phyloP scores from a whole-genome alignment of 805 yeast genomes.

The Schizosaccharomyces cryophilus region DNA sequence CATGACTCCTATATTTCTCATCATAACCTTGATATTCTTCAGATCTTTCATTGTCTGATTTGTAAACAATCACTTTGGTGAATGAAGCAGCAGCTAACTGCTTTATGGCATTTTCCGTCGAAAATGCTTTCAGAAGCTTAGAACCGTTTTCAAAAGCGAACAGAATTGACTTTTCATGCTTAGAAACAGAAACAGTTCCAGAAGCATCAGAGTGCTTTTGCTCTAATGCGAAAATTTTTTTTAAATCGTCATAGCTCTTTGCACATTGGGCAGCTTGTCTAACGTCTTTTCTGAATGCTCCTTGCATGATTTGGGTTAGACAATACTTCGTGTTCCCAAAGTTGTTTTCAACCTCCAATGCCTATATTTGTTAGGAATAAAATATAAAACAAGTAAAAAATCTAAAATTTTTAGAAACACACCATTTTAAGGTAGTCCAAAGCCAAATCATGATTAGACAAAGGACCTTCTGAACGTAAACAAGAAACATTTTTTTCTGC shows the following conservation, averaged over 20 bases:
- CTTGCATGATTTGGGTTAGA: conserved; percentile 54
- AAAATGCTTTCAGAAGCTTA: background rate
- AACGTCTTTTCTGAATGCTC: conserved; percentile 15
- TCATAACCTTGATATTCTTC: background rate
- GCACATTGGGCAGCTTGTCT: background rate
- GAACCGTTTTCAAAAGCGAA: background rate
- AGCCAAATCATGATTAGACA: conserved; percentile 30
- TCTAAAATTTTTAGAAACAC: background rate
- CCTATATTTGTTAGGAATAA: conserved; percentile 9
- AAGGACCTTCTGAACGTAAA: conserved; percentile 22
- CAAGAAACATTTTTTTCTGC: conserved; percentile 76
- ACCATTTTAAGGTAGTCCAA: conserved; percentile 27
- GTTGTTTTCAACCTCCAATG: conserved; percentile 34
- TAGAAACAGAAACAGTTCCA: background rate
- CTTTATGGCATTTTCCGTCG: background rate
- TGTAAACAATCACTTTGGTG: background rate
- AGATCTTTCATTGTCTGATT: background rate
- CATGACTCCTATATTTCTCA: background rate
- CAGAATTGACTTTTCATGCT: background rate
- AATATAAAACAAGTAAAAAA: background rate
- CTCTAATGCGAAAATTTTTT: background rate
- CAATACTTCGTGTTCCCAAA: conserved; percentile 61
- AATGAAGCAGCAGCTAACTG: background rate
- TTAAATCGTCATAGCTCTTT: background rate
- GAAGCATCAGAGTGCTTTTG: background rate